Evolutionary conservation across 352 stramenopile genomes (phyloP).

Genomic region (Phytophthora ohioensis): DNA sequence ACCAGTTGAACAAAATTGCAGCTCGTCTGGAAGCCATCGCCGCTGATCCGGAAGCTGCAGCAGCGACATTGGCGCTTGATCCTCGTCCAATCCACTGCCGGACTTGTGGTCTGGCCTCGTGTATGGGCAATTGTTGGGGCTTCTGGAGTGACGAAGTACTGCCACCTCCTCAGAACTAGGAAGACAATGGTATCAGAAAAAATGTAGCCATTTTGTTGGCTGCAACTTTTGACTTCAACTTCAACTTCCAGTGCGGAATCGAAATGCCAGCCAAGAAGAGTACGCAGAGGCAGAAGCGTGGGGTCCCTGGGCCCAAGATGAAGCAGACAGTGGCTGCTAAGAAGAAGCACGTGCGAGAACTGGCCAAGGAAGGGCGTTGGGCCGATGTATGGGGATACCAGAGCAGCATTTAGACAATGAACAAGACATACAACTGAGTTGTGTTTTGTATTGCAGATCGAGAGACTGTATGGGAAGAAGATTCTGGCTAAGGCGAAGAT

Average conservation of each 20-base stretch:
- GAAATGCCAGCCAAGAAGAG: slow-evolving; percentile 34
- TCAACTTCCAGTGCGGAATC: slow-evolving; percentile 39
- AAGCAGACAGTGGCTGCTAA: slow-evolving; percentile 59
- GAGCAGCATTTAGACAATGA: not conserved
- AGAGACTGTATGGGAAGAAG: slow-evolving; percentile 69
- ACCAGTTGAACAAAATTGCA: slow-evolving; percentile 72
- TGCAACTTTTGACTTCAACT: slow-evolving; percentile 18
- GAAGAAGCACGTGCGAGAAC: slow-evolving; percentile 80
- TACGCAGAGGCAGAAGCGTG: slow-evolving; percentile 24
- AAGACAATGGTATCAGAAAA: not conserved
- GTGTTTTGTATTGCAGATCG: slow-evolving; percentile 51
- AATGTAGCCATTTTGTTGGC: slow-evolving; percentile 38
- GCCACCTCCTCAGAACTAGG: slow-evolving; percentile 29
- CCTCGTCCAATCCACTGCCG: slow-evolving; percentile 71
- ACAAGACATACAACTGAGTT: not conserved
- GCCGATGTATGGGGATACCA: slow-evolving; percentile 45
- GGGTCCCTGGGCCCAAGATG: slow-evolving; percentile 22
- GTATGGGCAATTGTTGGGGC: slow-evolving; percentile 78
- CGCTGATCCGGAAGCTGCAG: slow-evolving; percentile 49
- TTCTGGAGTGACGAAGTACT: slow-evolving; percentile 74
- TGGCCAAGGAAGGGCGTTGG: slow-evolving; percentile 62
- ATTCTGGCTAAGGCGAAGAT: slow-evolving; percentile 72
- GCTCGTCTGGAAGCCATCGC: slow-evolving; percentile 53
- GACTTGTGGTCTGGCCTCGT: slow-evolving; percentile 60
- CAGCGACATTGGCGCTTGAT: slow-evolving; percentile 35